These are phyloP conservation scores for Hymenoscyphus fraxineus DNA, from an alignment of 2,329 filamentous ascomycete genomes.

Conservation along the genomic window DNA sequence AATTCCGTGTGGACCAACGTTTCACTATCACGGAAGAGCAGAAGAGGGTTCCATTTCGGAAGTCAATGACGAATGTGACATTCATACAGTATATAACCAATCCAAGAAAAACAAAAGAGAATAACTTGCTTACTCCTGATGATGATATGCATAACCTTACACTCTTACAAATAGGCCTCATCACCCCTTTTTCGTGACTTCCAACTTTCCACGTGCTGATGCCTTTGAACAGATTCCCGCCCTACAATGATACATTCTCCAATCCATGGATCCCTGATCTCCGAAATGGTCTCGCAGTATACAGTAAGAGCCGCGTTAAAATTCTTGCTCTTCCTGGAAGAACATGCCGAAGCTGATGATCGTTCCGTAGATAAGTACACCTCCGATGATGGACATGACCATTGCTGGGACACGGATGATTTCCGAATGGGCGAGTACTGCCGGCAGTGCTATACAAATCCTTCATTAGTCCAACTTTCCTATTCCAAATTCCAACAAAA, in stretches of 20 bases:
- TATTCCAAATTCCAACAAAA: background rate
- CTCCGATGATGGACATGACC: constrained; percentile 91
- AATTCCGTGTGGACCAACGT: too few species aligned
- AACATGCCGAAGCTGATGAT: constrained; percentile 98
- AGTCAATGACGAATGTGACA: background rate
- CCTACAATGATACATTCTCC: background rate
- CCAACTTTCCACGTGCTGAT: background rate
- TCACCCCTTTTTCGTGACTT: background rate
- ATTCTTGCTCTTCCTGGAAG: constrained; percentile 96
- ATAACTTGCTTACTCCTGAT: constrained; percentile 6
- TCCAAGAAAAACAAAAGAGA: too few species aligned
- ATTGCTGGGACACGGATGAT: constrained; percentile 82
- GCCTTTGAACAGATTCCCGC: background rate
- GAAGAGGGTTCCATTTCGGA: background rate
- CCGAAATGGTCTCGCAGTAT: background rate
- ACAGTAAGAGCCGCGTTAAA: constrained; percentile 47
- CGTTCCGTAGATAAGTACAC: constrained; percentile 92
- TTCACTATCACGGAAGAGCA: too few species aligned
- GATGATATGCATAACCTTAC: constrained; percentile 6
- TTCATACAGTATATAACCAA: background rate
- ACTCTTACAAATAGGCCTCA: constrained; percentile 4
- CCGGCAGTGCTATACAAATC: constrained; percentile 66
- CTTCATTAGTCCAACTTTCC: constrained; percentile 6
- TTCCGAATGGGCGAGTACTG: constrained; percentile 80
- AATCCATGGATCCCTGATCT: background rate